Conservation (phyloP, 2,329 filamentous ascomycete species). For the Trichoderma hamatum region DNA sequence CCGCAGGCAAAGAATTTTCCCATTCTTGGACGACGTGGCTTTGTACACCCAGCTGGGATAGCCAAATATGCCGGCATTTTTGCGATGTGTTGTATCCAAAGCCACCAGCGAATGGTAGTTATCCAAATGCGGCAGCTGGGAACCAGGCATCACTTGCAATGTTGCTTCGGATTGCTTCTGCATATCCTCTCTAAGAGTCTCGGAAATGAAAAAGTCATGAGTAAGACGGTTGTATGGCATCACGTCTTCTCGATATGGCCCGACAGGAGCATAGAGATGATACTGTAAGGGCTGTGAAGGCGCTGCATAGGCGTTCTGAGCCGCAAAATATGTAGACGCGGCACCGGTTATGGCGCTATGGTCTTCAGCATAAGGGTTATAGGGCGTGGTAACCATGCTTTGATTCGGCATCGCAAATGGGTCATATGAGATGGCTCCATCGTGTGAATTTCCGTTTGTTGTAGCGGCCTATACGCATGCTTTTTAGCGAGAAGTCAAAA, state of each 20-base stretch:
- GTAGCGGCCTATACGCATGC: conserved; percentile 36
- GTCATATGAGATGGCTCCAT: conserved; percentile 55
- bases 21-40: conserved; percentile 84
- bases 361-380: conserved; percentile 80
- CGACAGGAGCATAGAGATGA: conserved; percentile 88
- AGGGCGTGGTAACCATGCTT: conserved; percentile 55
- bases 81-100: conserved; percentile 78
- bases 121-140: conserved; percentile 77
- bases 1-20: conserved; percentile 82
- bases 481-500: background rate
- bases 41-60: conserved; percentile 96
- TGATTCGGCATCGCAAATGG: conserved; percentile 65
- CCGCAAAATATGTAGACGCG: conserved; percentile 67
- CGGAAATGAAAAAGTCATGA: conserved; percentile 90
- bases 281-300: conserved; percentile 75
- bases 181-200: conserved; percentile 82
- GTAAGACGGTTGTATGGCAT: conserved; percentile 82
- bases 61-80: conserved; percentile 78
- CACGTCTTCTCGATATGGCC: conserved; percentile 79
- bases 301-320: conserved; percentile 55
- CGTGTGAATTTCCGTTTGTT: conserved; percentile 54
- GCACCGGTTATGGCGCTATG: conserved; percentile 58
- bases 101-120: conserved; percentile 92
- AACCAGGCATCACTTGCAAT: conserved; percentile 78
- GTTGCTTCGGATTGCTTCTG: conserved; percentile 87